Evolutionary conservation across 176 grass and related monocot genomes (phyloP), one percentile per base, ranked within the genome.

Genomic region (Paspalum notatum): DNA sequence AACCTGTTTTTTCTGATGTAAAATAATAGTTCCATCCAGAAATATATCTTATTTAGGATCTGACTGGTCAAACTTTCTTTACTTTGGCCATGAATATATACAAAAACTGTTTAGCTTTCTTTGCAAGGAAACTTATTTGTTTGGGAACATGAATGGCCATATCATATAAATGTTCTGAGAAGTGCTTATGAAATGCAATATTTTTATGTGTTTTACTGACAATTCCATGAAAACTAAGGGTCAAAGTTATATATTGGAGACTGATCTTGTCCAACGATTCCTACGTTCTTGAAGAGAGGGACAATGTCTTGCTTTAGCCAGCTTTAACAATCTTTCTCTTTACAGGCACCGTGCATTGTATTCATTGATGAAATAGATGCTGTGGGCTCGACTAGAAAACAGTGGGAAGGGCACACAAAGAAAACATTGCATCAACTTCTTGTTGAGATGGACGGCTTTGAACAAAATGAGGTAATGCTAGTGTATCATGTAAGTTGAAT

Each of bases 311-410:
- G 1, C n/a, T 21, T 68, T 68, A 32, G n/a, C 5, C 6, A 71
- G 32, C n/a, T 52, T 78, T 77, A 71, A 51, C 62, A 21, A 38
- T 42, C 57, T 60, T 62, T 49, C 44, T 67, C 11, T 82, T 73
- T 73, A 58, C 79, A 99, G 97, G 97, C 97, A 62, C 97, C 97
- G 66, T 99, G 97, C 77, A 99, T 99, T 83, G 89, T 99, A 82
- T 99, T 99, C 89, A 93, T 99, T 93, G 97, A 99, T 86, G 97
- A 99, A 91, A 93, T 99, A 93, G 97, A 99, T 86, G 97, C 97
- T 9, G 85, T 99, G 21, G 97, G 97, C 80, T 99, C 97, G 54
- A 99, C 91, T 51, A 96, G 97, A 87, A 99, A 99, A 80, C 93
- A 96, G 87, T 99, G 97, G 97, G 97, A 99, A 87, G 97, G 97